Percentiles rank a stretch among this genome's conserved stretches.
These are phyloP conservation scores for Sordariomycetes sp. DNA, from an alignment of 2,329 filamentous ascomycete genomes.

Conservation along the genomic window DNA sequence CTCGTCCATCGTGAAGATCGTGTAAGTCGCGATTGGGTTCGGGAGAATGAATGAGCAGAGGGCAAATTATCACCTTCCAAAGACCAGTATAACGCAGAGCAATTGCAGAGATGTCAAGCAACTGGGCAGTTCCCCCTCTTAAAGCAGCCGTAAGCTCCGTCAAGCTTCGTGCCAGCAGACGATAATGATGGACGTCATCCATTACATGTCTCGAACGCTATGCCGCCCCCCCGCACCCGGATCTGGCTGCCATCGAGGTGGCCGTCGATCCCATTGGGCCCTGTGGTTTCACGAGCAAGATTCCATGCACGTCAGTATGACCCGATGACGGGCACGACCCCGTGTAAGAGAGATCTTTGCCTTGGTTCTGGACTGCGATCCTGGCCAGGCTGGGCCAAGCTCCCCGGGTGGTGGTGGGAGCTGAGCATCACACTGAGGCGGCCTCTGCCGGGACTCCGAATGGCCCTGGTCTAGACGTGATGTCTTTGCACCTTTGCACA, in stretches of 20 bases:
- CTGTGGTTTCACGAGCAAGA: no score
- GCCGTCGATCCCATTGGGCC: neutral
- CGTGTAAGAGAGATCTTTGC: no score
- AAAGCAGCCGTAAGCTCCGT: neutral
- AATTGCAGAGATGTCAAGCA: neutral
- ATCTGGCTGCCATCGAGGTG: no score
- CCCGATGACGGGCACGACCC: neutral
- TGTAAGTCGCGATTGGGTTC: neutral
- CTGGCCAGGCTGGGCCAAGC: no score
- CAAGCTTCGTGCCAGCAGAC: neutral
- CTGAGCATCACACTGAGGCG: no score
- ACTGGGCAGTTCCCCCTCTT: neutral
- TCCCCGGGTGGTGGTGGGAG: no score
- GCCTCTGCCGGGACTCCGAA: no score
- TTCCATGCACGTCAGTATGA: conserved; percentile 2
- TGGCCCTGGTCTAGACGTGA: no score
- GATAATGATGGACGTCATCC: conserved; percentile 7
- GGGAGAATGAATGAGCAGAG: neutral
- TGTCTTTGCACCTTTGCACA: no score
- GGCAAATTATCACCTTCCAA: neutral
- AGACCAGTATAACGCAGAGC: neutral
- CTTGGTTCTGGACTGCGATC: no score
- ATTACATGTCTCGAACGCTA: no score
- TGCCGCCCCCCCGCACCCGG: no score
- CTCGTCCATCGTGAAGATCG: neutral